Percentiles rank a stretch among this genome's conserved stretches.
phyloP scores from a whole-genome alignment of 2,329 filamentous ascomycete species.

The Fusarium mangiferae region DNA sequence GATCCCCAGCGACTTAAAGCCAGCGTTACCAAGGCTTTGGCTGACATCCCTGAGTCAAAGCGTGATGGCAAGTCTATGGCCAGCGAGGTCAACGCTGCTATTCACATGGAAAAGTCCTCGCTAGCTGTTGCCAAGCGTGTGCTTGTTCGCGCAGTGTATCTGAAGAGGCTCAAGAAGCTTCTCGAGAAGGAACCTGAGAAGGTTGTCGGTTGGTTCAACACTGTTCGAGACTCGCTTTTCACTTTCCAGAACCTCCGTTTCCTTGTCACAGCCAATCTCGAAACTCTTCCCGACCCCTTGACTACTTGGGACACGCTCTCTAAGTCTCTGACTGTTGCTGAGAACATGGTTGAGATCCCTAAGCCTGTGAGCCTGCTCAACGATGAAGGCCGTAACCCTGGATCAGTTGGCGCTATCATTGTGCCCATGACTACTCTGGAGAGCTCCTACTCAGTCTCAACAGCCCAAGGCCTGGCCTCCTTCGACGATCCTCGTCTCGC shows the following conservation, averaged over 20 bases:
- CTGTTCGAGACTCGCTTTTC: constrained; percentile 79
- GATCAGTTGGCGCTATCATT: constrained; percentile 77
- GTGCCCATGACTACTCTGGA: constrained; percentile 93
- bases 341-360: constrained; percentile 74
- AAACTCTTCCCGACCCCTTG: constrained; percentile 78
- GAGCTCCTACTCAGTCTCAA: constrained; percentile 86
- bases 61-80: constrained; percentile 80
- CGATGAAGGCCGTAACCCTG: constrained; percentile 77
- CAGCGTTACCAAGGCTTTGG: constrained; percentile 80
- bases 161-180: constrained; percentile 85
- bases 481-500: constrained; percentile 83
- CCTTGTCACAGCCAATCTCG: constrained; percentile 83
- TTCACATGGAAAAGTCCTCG: constrained; percentile 82
- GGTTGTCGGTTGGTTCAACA: constrained; percentile 81
- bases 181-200: constrained; percentile 79
- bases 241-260: constrained; percentile 86
- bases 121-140: constrained; percentile 81
- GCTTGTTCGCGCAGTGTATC: constrained; percentile 86
- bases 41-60: constrained; percentile 92
- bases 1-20: constrained; percentile 75
- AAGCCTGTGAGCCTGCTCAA: constrained; percentile 78
- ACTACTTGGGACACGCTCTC: constrained; percentile 76
- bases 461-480: constrained; percentile 77
- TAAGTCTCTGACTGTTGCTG: constrained; percentile 50
- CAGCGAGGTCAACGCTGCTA: constrained; percentile 75